phyloP scores from a whole-genome alignment of 2,329 filamentous ascomycete genomes.

The Cladobotryum protrusum region DNA sequence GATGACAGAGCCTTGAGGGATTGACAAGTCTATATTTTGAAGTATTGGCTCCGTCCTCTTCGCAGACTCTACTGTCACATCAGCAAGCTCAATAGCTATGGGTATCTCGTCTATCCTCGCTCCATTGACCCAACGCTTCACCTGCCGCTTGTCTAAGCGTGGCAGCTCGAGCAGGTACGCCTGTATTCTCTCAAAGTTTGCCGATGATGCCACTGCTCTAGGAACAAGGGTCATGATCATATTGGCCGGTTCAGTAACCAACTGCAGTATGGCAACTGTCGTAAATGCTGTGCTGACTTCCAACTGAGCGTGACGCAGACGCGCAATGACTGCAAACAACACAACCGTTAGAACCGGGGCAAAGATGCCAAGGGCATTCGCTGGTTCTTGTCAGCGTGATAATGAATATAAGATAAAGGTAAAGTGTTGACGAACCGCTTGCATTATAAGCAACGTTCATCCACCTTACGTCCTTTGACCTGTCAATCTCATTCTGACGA shows the following conservation, averaged over 20 bases:
- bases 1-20: conserved; percentile 18
- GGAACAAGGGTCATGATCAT: conserved; percentile 39
- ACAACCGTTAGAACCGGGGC: conserved; percentile 32
- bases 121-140: background rate
- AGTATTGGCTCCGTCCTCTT: background rate
- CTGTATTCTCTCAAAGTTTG: conserved; percentile 34
- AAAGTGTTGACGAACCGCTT: conserved; percentile 23
- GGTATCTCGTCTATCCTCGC: background rate
- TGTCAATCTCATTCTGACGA: conserved; percentile 24
- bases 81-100: conserved; percentile 1
- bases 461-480: conserved; percentile 30
- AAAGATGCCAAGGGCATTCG: conserved; percentile 38
- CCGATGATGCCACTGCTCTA: conserved; percentile 23
- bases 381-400: conserved; percentile 16
- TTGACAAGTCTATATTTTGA: conserved; percentile 16
- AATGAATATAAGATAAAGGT: background rate
- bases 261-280: conserved; percentile 30
- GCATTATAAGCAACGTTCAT: conserved; percentile 35
- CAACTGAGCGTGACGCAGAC: conserved; percentile 15
- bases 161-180: conserved; percentile 22
- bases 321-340: conserved; percentile 26
- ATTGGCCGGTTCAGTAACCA: conserved; percentile 37
- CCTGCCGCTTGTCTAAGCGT: background rate
- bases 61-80: background rate
- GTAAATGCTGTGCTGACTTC: conserved; percentile 35